Percentiles rank a stretch among this genome's conserved stretches.
These are phyloP conservation scores for Diplodia corticola DNA, from an alignment of 2,329 filamentous ascomycete species.

Conservation along the genomic window DNA sequence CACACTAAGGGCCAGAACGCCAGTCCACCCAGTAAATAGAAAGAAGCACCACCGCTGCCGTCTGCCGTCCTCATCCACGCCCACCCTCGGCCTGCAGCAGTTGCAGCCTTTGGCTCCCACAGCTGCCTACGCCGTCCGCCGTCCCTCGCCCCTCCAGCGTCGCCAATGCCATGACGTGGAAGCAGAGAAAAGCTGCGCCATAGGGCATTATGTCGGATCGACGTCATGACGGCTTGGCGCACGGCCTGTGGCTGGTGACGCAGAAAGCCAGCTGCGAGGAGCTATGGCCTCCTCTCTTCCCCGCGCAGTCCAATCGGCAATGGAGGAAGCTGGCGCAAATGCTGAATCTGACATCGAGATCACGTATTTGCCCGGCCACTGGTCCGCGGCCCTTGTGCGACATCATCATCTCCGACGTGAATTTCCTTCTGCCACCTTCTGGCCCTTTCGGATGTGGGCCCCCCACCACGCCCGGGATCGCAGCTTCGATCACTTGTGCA, in stretches of 20 bases:
- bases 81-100: not conserved
- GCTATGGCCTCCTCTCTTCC: conserved; percentile 2
- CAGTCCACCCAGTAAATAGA: not conserved
- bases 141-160: not conserved
- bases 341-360: conserved; percentile 6
- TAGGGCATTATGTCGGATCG: not conserved
- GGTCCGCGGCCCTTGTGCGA: not conserved
- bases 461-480: not conserved
- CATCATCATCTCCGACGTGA: not conserved
- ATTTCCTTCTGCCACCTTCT: not conserved
- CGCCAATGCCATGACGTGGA: not conserved
- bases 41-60: not conserved
- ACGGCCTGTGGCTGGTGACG: not conserved
- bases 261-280: not conserved
- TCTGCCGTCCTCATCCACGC: not conserved
- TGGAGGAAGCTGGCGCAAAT: not conserved
- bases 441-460: not conserved
- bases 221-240: conserved; percentile 19
- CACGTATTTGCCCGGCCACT: not conserved
- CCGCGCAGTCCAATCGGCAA: not conserved
- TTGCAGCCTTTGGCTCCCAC: not conserved
- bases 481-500: not conserved
- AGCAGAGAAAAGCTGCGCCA: not conserved
- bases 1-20: not conserved
- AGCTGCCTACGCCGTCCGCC: not conserved